A percentile compares a stretch with the other conserved stretches of the same genome.
phyloP scores from a whole-genome alignment of 495 filamentous ascomycete genomes.

The Penicillium maclennaniae region DNA sequence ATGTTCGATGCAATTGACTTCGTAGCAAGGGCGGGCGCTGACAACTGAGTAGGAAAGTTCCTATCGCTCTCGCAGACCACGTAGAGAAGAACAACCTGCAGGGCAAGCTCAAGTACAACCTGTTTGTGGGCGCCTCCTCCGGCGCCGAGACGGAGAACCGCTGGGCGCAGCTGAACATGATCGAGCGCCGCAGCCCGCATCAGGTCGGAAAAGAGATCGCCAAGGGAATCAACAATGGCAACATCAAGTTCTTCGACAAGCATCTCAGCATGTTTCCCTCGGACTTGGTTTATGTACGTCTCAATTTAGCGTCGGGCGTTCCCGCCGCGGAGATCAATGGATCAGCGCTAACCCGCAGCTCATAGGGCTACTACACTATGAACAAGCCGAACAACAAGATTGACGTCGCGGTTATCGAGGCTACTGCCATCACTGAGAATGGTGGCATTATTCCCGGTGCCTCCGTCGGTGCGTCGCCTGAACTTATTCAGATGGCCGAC shows the following conservation, averaged over 20 bases:
- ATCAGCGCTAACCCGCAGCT: conserved; percentile 14
- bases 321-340: neutral
- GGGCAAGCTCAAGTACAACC: conserved; percentile 75
- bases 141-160: conserved; percentile 90
- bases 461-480: conserved; percentile 79
- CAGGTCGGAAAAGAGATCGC: conserved; percentile 90
- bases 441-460: conserved; percentile 88
- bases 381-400: conserved; percentile 68
- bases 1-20: conserved; percentile 27
- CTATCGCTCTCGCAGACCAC: conserved; percentile 79
- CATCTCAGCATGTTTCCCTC: conserved; percentile 91
- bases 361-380: conserved; percentile 74
- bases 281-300: conserved; percentile 74
- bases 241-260: conserved; percentile 90
- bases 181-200: conserved; percentile 77
- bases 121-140: conserved; percentile 86
- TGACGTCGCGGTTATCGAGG: conserved; percentile 84
- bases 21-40: neutral
- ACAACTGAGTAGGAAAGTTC: conserved; percentile 63
- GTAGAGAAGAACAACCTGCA: conserved; percentile 86
- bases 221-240: conserved; percentile 84
- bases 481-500: conserved; percentile 84
- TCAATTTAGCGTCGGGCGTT: neutral
- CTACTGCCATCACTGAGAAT: conserved; percentile 86
- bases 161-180: conserved; percentile 85